Base-by-base conservation (phyloP, 1,139 yeast species). In the Zygosaccharomyces pseudobailii region DNA sequence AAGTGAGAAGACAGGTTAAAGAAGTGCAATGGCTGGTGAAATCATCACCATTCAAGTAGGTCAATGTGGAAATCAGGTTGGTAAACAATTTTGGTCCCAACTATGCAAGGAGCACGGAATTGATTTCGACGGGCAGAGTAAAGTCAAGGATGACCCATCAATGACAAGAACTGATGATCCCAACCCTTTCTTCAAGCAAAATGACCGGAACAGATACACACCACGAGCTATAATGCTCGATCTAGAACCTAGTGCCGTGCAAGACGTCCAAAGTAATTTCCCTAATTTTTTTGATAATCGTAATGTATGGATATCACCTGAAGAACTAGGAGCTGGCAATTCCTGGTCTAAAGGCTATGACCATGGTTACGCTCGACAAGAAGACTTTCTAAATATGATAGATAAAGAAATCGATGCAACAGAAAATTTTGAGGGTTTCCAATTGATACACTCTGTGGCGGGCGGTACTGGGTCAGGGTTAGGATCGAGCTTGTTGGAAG, bases 381-480 rank as follows among this genome's bases (percentile, higher is more conserved):
- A 89, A 46, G 82, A 80, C 21, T 71, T 92, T 40, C 60, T 87
- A 53, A 92, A 88, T 60, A 80, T 90, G 76, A 76, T 92, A 40
- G 97, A 90, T 62, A 75, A 95, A 51, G 97, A 92, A 59, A 78
- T 90, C 37, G 98, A 92, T 62, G 85, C 87, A 35, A 85, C 96
- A 58, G 98, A 92, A 53, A 84, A 87, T 50, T 71, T 90, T 47
- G 92, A 89, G 52, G 95, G 95, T 5, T 92, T 94, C 65, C 96
- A 89, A 71, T 70, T 92, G 54, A 69, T 90, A 48, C 98, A 92
- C 66, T 87, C 97, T 13, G 95, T 94, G n/a, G 97, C 97, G 0
- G 98, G 98, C 23, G 98, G 98, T 32, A 92, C 98, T 0, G 98
- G 98, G 0, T 86, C 96, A 0, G 98, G 98, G 5, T 80, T 89